Conservation (phyloP, 352 stramenopile genomes). For the Aphanomyces invadans region DNA sequence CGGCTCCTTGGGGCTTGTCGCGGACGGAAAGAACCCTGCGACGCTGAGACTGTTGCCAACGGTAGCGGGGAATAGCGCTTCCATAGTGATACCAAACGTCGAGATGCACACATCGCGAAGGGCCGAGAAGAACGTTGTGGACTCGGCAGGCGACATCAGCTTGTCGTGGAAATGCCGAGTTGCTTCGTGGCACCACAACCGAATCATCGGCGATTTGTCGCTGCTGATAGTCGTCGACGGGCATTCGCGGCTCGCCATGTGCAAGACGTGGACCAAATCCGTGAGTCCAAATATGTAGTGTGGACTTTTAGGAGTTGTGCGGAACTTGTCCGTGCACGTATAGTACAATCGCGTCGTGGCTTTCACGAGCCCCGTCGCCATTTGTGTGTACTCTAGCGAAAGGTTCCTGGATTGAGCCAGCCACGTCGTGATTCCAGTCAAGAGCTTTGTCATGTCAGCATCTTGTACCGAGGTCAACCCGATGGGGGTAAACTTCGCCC, state of each 20-base stretch:
- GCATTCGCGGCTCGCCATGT: constrained; percentile 37
- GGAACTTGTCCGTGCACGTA: constrained; percentile 16
- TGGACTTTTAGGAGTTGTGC: constrained; percentile 31
- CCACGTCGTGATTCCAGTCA: constrained; percentile 5
- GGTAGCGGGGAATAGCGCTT: constrained; percentile 32
- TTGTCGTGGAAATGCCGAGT: constrained; percentile 46
- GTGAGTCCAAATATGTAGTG: constrained; percentile 42
- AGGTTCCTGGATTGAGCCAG: constrained; percentile 5
- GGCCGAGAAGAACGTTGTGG: constrained; percentile 34
- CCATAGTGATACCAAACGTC: constrained; percentile 39
- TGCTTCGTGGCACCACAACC: constrained; percentile 68
- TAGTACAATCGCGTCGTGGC: constrained; percentile 40
- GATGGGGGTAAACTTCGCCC: neutral
- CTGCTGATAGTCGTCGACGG: constrained; percentile 29
- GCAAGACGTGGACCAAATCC: constrained; percentile 42
- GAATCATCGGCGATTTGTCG: constrained; percentile 45
- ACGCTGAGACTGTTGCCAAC: neutral
- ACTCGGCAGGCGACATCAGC: constrained; percentile 35
- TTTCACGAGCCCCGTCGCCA: constrained; percentile 37
- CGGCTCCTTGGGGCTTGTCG: neutral
- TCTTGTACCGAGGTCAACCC: constrained; percentile 1
- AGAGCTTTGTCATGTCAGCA: constrained; percentile 14
- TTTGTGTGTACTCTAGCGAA: constrained; percentile 16
- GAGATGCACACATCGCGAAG: constrained; percentile 38
- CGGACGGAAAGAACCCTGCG: neutral